These are phyloP conservation scores for Stylonectria norvegica DNA, from an alignment of 2,329 filamentous ascomycete species.

Conservation along the genomic window DNA sequence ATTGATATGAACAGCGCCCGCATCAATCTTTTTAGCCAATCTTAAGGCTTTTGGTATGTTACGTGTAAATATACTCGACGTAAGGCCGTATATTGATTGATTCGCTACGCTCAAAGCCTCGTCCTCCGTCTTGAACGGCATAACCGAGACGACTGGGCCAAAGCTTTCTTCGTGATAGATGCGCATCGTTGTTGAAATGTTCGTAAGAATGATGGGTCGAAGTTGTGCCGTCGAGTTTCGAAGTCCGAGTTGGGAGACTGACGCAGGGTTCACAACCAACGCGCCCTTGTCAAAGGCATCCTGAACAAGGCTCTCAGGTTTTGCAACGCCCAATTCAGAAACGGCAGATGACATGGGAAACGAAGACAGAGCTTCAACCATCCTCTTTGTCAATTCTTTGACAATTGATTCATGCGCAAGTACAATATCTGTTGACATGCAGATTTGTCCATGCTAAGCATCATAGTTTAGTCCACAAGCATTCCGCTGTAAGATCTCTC, in stretches of 20 bases:
- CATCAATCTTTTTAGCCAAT: conserved; percentile 59
- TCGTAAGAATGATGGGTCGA: conserved; percentile 63
- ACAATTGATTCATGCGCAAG: too few species aligned
- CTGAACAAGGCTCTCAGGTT: conserved; percentile 30
- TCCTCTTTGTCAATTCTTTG: too few species aligned
- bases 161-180: conserved; percentile 74
- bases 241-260: conserved; percentile 28
- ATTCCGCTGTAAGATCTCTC: too few species aligned
- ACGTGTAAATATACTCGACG: conserved; percentile 66
- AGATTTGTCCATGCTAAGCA: too few species aligned
- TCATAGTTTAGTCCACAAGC: too few species aligned
- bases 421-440: too few species aligned
- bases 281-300: conserved; percentile 61
- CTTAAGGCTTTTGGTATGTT: conserved; percentile 57
- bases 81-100: conserved; percentile 74
- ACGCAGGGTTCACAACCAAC: conserved; percentile 32
- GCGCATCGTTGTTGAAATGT: conserved; percentile 62
- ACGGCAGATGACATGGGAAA: conserved; percentile 7
- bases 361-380: conserved; percentile 3
- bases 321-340: too few species aligned
- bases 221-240: too few species aligned
- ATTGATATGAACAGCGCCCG: conserved; percentile 55
- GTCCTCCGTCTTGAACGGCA: conserved; percentile 62
- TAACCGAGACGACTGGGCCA: conserved; percentile 66
- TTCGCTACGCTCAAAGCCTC: conserved; percentile 72